phyloP scores from a whole-genome alignment of 176 grass and related monocot species.

The Carex parvula region DNA sequence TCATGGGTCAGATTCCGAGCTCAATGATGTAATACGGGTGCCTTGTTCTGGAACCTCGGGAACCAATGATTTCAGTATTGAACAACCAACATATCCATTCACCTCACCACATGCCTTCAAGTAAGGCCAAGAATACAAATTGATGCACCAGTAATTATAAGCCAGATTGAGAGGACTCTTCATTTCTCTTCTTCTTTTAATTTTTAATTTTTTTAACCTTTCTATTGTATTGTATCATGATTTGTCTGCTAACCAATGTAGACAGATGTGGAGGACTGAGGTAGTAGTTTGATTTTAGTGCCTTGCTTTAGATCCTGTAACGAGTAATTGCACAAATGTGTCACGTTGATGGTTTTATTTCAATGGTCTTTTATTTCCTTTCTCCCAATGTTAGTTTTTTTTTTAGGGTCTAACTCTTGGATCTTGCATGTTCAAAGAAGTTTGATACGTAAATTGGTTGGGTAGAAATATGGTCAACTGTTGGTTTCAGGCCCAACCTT shows the following conservation, averaged over 20 bases:
- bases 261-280: not conserved
- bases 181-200: not conserved
- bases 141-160: no score
- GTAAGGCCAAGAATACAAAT: not conserved
- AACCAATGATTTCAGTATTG: not conserved
- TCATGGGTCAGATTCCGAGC: conserved; percentile 30
- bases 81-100: conserved; percentile 16
- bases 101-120: conserved; percentile 8
- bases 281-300: not conserved
- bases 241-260: not conserved
- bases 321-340: not conserved
- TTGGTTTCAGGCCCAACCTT: not conserved
- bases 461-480: not conserved
- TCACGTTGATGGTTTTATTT: not conserved
- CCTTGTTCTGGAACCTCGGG: conserved; percentile 7
- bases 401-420: not conserved
- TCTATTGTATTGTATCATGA: not conserved
- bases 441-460: not conserved
- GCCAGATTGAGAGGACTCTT: not conserved
- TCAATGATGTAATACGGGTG: conserved; percentile 50
- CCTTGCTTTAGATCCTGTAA: not conserved
- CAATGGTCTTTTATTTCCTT: conserved; percentile 4
- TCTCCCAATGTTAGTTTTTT: not conserved
- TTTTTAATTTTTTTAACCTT: not conserved
- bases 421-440: not conserved